phyloP scores from a whole-genome alignment of 352 stramenopile genomes.

The Phytopythium mirpurense region DNA sequence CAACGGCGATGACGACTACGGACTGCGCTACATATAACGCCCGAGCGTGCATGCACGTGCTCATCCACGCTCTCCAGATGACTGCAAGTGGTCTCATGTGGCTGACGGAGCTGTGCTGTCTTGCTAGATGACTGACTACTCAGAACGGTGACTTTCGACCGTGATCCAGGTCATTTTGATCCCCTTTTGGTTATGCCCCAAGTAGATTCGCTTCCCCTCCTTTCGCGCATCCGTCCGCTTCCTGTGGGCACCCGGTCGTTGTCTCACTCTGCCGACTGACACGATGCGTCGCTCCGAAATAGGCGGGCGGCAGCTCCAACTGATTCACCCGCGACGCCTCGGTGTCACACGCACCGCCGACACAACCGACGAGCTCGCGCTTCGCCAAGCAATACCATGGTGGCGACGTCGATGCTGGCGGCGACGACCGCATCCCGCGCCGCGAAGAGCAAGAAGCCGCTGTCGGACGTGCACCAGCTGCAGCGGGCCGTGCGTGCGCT shows the following conservation, averaged over 20 bases:
- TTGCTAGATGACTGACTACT: background rate
- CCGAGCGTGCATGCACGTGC: background rate
- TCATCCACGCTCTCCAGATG: background rate
- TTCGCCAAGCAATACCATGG: background rate
- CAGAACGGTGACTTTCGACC: conserved; percentile 1
- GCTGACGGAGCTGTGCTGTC: too few relatives aligned
- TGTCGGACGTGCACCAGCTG: conserved; percentile 80
- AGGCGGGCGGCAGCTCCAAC: too few relatives aligned
- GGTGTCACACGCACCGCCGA: background rate
- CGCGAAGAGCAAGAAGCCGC: conserved; percentile 76
- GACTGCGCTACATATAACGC: conserved; percentile 63
- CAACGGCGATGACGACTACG: conserved; percentile 61
- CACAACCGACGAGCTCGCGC: background rate
- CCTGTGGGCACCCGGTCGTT: background rate
- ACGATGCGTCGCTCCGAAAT: conserved; percentile 1
- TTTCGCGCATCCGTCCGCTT: background rate
- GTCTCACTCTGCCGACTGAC: background rate
- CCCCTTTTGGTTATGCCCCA: background rate
- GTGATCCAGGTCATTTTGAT: background rate
- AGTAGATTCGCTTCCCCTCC: background rate
- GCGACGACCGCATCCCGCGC: conserved; percentile 48
- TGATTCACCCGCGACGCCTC: too few relatives aligned
- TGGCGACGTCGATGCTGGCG: conserved; percentile 21
- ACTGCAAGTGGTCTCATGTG: background rate
- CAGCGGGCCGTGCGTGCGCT: conserved; percentile 73